Conservation (phyloP, 2,329 filamentous ascomycete species). For the Fusarium buxicola region DNA sequence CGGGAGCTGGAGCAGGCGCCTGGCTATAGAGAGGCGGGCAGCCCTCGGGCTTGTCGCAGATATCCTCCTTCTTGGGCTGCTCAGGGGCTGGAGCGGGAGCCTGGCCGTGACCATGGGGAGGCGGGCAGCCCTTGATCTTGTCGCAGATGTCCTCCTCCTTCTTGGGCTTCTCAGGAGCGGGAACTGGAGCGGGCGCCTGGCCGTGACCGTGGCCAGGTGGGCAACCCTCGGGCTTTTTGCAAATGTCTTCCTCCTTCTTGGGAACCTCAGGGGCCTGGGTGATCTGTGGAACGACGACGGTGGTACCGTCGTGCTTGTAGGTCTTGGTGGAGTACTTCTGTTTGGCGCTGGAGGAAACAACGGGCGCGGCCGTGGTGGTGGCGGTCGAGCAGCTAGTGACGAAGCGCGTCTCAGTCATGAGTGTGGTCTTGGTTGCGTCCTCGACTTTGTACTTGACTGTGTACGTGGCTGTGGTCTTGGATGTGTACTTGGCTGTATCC, state of each 20-base stretch:
- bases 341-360: slow-evolving; percentile 14
- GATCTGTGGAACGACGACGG: slow-evolving; percentile 21
- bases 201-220: not conserved
- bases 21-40: not conserved
- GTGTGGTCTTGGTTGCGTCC: no score
- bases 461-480: no score
- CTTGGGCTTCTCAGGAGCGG: slow-evolving; percentile 11
- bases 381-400: slow-evolving; percentile 18
- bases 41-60: not conserved
- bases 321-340: slow-evolving; percentile 24
- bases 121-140: slow-evolving; percentile 6
- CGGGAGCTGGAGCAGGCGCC: slow-evolving; percentile 23
- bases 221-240: slow-evolving; percentile 13
- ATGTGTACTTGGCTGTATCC: no score
- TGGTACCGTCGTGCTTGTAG: slow-evolving; percentile 19
- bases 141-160: slow-evolving; percentile 27
- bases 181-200: slow-evolving; percentile 20
- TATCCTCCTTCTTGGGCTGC: slow-evolving; percentile 2
- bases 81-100: slow-evolving; percentile 15
- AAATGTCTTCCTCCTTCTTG: slow-evolving; percentile 31
- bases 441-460: no score
- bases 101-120: not conserved
- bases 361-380: slow-evolving; percentile 12
- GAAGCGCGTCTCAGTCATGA: slow-evolving; percentile 6
- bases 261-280: slow-evolving; percentile 21